Base-by-base conservation (phyloP, 176 grass and related monocot genomes). In the Lolium multiflorum region DNA sequence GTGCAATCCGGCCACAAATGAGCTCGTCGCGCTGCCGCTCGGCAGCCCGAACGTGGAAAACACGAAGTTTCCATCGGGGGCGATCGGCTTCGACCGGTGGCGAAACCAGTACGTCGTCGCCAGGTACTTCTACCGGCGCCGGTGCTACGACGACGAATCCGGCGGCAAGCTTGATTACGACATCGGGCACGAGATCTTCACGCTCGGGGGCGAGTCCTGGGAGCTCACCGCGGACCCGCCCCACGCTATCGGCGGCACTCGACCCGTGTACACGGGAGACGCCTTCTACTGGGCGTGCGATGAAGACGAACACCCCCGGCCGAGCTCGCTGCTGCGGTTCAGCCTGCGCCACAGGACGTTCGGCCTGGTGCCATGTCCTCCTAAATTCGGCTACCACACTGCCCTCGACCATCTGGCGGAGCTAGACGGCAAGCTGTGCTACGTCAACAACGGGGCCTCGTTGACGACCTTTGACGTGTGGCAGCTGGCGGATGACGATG, bases 1-100 rank as follows among this genome's bases (percentile, higher is more conserved):
- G 7, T 86, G 75, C 75, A 86, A 79, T 63, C 75, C 84, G 14
- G 62, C 51, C 21, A 86, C 75, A 0, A 9, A 43, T 20, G 84
- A 79, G 62, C 56, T 86, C 37, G 21, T 47, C 37, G 49, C 7
- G 21, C 75, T 86, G 50, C 84, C 75, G 15, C 37, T 7, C 6
- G 84, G 48, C 9, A 78, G 6, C 75, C 31, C 15, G 11, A 49
- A 59, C 37, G 24, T 18, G 31, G 15, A 15, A 13, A 0, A 4
- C 9, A 0, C 12, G 5, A 11, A 7, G 16, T 6, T 6, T 11
- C 50, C 62, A 5, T 7, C 21, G 21, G 37, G 37, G 16, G 76
- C 47, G 3, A 5, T 86, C 21, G 38, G 15, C 38, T 60, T 37
- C 39, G 64, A 86, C 18, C 64, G 1, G 2, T 70, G 35, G 62